phyloP scores from a whole-genome alignment of 495 filamentous ascomycete species.

The Penicillium waksmanii region DNA sequence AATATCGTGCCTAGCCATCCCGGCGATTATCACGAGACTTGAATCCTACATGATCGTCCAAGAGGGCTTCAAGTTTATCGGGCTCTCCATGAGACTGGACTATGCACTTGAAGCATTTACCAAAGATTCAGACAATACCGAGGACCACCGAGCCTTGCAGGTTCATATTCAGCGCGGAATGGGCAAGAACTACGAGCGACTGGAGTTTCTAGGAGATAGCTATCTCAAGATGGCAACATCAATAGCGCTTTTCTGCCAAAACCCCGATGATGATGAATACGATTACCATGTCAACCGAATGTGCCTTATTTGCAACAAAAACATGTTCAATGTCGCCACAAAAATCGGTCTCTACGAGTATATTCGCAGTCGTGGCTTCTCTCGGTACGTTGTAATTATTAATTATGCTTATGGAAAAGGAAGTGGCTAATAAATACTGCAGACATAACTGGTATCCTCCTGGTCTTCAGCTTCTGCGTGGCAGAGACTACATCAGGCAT shows the following conservation, averaged over 20 bases:
- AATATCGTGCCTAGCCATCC: conserved; percentile 71
- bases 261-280: conserved; percentile 80
- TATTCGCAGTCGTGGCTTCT: conserved; percentile 82
- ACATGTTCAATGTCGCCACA: conserved; percentile 76
- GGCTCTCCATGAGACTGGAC: conserved; percentile 62
- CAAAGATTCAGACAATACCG: conserved; percentile 91
- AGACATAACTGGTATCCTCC: conserved; percentile 77
- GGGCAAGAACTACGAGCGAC: conserved; percentile 95
- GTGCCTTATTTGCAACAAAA: conserved; percentile 89
- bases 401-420: not conserved
- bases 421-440: conserved; percentile 6
- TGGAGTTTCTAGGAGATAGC: conserved; percentile 92
- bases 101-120: conserved; percentile 89
- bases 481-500: conserved; percentile 61
- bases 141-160: conserved; percentile 71
- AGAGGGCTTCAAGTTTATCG: conserved; percentile 67
- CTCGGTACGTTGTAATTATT: conserved; percentile 49
- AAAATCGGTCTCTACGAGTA: conserved; percentile 69
- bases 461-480: conserved; percentile 65
- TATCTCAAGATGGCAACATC: conserved; percentile 97
- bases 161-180: conserved; percentile 84
- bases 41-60: conserved; percentile 81
- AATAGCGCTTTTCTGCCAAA: conserved; percentile 75
- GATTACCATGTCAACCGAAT: conserved; percentile 90
- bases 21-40: conserved; percentile 80